A percentile compares a stretch with the other conserved stretches of the same genome.
phyloP scores from a whole-genome alignment of 2,329 filamentous ascomycete genomes.

The Microsporum ferrugineum region DNA sequence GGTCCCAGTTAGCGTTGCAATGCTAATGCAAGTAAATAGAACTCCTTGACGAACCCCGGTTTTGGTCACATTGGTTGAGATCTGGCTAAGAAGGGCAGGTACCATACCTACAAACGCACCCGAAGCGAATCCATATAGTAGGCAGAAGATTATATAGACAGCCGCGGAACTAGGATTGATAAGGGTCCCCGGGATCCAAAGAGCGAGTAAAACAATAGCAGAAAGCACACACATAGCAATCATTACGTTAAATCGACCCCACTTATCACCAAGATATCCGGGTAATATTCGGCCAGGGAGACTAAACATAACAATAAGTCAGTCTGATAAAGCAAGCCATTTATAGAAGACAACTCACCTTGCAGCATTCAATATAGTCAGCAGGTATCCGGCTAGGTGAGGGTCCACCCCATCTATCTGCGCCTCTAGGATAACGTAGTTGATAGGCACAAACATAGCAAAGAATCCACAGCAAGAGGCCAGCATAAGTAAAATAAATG shows the following conservation, averaged over 20 bases:
- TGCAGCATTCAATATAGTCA: constrained; percentile 44
- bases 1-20: constrained; percentile 55
- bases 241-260: constrained; percentile 47
- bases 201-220: constrained; percentile 38
- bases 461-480: constrained; percentile 47
- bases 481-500: constrained; percentile 34
- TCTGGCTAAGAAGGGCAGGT: constrained; percentile 56
- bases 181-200: constrained; percentile 41
- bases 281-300: constrained; percentile 47
- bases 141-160: constrained; percentile 45
- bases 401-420: constrained; percentile 38
- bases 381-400: constrained; percentile 41
- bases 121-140: constrained; percentile 57
- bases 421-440: constrained; percentile 40
- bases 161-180: constrained; percentile 36
- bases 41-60: constrained; percentile 59
- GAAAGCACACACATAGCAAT: constrained; percentile 39
- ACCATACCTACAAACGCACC: constrained; percentile 54
- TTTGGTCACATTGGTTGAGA: constrained; percentile 52
- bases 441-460: constrained; percentile 49
- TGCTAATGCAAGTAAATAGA: constrained; percentile 49
- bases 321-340: neutral
- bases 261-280: constrained; percentile 42
- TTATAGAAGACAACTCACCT: constrained; percentile 20
- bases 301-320: constrained; percentile 13